Conservation (phyloP, 192 early-diverging fungal genomes). For the Rhizophagus prolifer region DNA sequence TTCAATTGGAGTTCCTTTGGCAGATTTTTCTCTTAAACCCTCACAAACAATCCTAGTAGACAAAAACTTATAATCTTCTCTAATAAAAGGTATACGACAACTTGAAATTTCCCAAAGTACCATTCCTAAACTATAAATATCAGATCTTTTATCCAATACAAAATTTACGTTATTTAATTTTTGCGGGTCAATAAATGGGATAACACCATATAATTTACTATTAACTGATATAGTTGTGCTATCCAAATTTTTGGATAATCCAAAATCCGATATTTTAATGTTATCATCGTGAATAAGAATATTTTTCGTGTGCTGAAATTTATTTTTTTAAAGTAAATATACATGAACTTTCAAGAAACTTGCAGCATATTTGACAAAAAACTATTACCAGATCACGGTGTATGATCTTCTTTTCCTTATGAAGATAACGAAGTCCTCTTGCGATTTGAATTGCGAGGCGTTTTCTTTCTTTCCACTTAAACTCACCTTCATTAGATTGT, state of each 20-base stretch:
- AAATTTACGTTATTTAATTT: too few relatives aligned
- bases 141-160: background rate
- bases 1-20: background rate
- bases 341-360: too few relatives aligned
- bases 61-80: too few relatives aligned
- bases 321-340: too few relatives aligned
- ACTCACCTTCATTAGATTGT: too few relatives aligned
- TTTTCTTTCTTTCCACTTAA: background rate
- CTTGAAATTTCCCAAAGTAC: background rate
- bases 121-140: background rate
- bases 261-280: background rate
- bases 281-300: background rate
- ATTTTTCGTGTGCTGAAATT: too few relatives aligned
- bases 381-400: background rate
- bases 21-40: background rate
- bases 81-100: background rate
- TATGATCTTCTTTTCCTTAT: background rate
- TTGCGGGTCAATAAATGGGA: background rate
- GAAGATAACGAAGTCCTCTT: background rate
- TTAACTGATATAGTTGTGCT: background rate
- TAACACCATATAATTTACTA: too few relatives aligned
- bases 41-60: too few relatives aligned
- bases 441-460: background rate
- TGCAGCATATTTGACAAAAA: too few relatives aligned
- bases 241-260: background rate